A percentile compares a stretch with the other conserved stretches of the same genome.
These are phyloP conservation scores for Lyophyllum decastes DNA, from an alignment of 768 basidiomycete genomes.

Conservation along the genomic window DNA sequence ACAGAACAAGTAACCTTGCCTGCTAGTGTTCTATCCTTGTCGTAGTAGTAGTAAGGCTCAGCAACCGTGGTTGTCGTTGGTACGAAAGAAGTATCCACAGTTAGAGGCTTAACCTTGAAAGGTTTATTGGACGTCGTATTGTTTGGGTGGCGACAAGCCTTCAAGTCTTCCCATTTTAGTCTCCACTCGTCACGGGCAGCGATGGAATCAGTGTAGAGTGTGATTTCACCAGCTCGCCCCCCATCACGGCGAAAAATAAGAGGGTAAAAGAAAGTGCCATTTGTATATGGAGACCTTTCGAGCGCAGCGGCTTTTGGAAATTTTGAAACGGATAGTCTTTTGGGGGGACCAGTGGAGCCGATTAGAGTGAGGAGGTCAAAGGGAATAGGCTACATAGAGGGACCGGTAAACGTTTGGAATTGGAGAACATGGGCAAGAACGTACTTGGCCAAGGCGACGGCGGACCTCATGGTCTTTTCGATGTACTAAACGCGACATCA, in stretches of 20 bases:
- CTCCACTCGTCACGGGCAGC: neutral
- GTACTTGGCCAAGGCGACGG: too few species aligned
- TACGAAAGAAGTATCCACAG: neutral
- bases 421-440: too few species aligned
- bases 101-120: neutral
- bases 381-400: neutral
- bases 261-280: neutral
- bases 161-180: neutral
- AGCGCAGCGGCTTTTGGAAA: neutral
- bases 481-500: too few species aligned
- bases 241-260: neutral
- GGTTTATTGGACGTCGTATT: neutral
- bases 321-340: neutral
- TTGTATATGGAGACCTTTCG: neutral
- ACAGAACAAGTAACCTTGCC: neutral
- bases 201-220: neutral
- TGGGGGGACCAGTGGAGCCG: neutral
- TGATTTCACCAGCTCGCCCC: neutral
- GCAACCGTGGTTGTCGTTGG: neutral
- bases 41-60: neutral
- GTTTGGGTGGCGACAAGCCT: neutral
- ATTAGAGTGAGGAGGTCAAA: neutral
- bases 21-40: too few species aligned
- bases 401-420: too few species aligned
- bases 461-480: too few species aligned